These are phyloP conservation scores for Peziza echinospora DNA, from an alignment of 495 filamentous ascomycete genomes.

Conservation along the genomic window DNA sequence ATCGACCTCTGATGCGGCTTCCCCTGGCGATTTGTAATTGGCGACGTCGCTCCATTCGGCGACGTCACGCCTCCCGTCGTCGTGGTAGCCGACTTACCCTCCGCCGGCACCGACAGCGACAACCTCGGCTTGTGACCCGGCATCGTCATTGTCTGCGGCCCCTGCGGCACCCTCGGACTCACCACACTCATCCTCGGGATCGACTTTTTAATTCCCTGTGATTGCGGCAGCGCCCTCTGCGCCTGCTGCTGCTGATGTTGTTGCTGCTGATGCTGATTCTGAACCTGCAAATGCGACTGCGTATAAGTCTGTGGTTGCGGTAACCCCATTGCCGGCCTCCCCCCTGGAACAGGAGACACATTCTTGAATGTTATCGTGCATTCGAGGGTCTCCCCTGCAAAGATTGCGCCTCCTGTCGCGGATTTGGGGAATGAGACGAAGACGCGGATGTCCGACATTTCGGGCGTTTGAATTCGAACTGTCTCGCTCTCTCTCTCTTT, in stretches of 20 bases:
- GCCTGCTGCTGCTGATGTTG: no score
- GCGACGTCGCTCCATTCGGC: not conserved
- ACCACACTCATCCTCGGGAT: not conserved
- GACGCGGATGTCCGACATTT: conserved; percentile 54
- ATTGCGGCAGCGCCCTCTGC: no score
- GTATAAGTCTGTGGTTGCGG: not conserved
- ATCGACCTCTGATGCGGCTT: conserved; percentile 56
- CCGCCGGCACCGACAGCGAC: not conserved
- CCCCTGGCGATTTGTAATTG: conserved; percentile 1
- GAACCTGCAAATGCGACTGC: not conserved
- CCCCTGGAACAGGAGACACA: conserved; percentile 27
- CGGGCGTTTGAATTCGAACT: no score
- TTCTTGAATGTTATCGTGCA: conserved; percentile 96
- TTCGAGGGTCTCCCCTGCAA: conserved; percentile 82
- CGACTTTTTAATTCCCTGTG: not conserved
- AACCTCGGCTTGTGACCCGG: not conserved
- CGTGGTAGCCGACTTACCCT: not conserved
- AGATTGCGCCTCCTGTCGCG: conserved; percentile 41
- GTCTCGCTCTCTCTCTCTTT: no score
- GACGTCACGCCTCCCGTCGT: not conserved
- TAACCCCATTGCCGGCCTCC: conserved; percentile 4
- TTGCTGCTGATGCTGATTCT: not conserved
- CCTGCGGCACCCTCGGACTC: not conserved
- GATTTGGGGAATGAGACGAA: conserved; percentile 70
- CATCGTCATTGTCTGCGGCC: not conserved